Percentiles rank a stretch among this genome's conserved stretches.
These are phyloP conservation scores for Loxodes magnus DNA, from an alignment of 73 alveolate species.

Conservation along the genomic window DNA sequence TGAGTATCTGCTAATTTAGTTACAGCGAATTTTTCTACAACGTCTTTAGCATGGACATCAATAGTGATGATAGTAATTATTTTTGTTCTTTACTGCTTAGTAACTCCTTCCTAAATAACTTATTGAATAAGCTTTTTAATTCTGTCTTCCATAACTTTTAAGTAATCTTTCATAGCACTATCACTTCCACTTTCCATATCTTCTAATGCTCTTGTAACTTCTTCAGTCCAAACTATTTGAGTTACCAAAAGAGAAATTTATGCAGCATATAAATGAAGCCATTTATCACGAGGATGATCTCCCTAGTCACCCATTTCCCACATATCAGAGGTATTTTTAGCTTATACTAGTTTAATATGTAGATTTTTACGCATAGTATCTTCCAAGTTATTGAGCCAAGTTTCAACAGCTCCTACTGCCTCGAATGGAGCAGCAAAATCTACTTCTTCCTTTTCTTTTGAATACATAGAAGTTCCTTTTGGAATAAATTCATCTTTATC, in stretches of 20 bases:
- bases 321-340: slow-evolving; percentile 80
- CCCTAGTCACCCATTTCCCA: slow-evolving; percentile 82
- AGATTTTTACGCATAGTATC: slow-evolving; percentile 78
- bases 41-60: slow-evolving; percentile 99
- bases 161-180: slow-evolving; percentile 96
- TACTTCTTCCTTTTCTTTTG: slow-evolving; percentile 78
- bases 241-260: slow-evolving; percentile 95
- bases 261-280: slow-evolving; percentile 98
- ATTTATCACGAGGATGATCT: slow-evolving; percentile 91
- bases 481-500: slow-evolving; percentile 48
- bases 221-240: slow-evolving; percentile 99
- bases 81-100: slow-evolving; percentile 83
- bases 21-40: slow-evolving; percentile 86
- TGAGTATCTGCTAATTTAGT: slow-evolving; percentile 58
- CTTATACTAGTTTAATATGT: slow-evolving; percentile 71
- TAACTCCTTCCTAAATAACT: slow-evolving; percentile 26
- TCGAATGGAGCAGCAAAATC: slow-evolving; percentile 64
- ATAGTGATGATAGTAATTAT: slow-evolving; percentile 98
- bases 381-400: slow-evolving; percentile 84
- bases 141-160: slow-evolving; percentile 48
- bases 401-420: slow-evolving; percentile 96
- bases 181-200: slow-evolving; percentile 96
- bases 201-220: slow-evolving; percentile 94
- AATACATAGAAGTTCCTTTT: slow-evolving; percentile 39
- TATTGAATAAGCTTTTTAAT: slow-evolving; percentile 83